phyloP scores from a whole-genome alignment of 1,139 yeast genomes.

The Sugiyamaella neomexicana region DNA sequence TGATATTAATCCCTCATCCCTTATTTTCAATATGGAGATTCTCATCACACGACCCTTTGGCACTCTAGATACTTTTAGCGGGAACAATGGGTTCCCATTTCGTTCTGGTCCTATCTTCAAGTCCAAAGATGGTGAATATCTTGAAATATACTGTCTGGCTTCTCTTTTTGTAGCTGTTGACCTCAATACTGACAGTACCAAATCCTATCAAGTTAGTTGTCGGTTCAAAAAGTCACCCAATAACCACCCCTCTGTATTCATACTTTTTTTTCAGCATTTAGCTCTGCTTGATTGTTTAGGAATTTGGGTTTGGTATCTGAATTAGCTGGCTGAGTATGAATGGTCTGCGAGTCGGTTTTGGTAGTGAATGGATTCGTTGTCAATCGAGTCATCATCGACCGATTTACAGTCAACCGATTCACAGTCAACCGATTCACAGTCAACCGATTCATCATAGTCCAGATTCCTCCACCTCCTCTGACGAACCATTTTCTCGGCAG shows the following conservation, averaged over 20 bases:
- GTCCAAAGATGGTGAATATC: constrained; percentile 41
- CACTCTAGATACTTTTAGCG: constrained; percentile 13
- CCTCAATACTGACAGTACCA: constrained; percentile 59
- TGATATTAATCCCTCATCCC: constrained; percentile 43
- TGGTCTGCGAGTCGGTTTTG: neutral
- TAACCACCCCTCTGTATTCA: no score
- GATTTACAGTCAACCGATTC: no score
- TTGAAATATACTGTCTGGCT: constrained; percentile 57
- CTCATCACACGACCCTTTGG: constrained; percentile 35
- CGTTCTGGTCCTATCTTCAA: neutral
- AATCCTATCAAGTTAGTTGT: constrained; percentile 37
- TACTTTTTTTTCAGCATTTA: constrained; percentile 21
- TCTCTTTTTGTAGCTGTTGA: constrained; percentile 70
- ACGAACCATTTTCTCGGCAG: neutral
- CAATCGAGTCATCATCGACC: no score
- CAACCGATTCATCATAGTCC: no score
- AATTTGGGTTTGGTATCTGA: neutral
- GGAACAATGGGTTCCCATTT: constrained; percentile 3
- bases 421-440: no score
- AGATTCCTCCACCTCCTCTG: neutral
- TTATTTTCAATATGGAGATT: constrained; percentile 53
- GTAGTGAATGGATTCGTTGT: no score
- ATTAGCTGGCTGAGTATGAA: neutral
- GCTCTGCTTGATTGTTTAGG: constrained; percentile 12
- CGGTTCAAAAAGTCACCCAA: no score